A percentile compares a stretch with the other conserved stretches of the same genome.
Evolutionary conservation across 805 yeast genomes (phyloP).

Genomic region (Lachancea lanzarotensis): DNA sequence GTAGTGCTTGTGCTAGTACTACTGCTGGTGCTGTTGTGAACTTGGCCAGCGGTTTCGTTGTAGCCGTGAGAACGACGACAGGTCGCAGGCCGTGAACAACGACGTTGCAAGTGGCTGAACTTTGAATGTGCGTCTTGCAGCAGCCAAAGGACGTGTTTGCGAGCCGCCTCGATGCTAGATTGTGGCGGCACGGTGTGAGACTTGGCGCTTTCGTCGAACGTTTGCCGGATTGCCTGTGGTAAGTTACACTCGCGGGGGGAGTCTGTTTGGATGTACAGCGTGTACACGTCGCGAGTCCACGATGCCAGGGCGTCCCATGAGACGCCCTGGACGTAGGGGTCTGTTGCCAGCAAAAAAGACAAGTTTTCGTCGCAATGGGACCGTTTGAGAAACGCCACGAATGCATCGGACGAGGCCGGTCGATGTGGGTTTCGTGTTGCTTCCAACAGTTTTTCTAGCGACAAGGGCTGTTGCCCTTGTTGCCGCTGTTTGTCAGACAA

Average conservation of each 20-base stretch:
- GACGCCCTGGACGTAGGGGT: slow-evolving; percentile 7
- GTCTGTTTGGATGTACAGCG: slow-evolving; percentile 20
- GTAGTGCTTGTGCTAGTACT: neutral
- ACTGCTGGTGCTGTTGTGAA: neutral
- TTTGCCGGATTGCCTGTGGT: slow-evolving; percentile 20
- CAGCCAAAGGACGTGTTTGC: slow-evolving; percentile 22
- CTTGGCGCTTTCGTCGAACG: slow-evolving; percentile 18
- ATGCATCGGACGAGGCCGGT: slow-evolving; percentile 6
- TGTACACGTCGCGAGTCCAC: slow-evolving; percentile 24
- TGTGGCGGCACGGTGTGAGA: slow-evolving; percentile 15
- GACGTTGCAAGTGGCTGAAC: slow-evolving; percentile 6
- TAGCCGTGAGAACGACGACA: neutral
- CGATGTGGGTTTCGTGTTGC: too few species aligned
- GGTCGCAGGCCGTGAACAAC: neutral
- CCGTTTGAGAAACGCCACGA: slow-evolving; percentile 19
- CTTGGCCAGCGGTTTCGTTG: neutral
- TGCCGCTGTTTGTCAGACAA: too few species aligned
- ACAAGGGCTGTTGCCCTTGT: too few species aligned
- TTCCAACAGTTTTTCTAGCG: too few species aligned
- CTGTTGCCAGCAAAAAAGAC: slow-evolving; percentile 18
- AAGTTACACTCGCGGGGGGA: slow-evolving; percentile 29
- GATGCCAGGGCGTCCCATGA: slow-evolving; percentile 1
- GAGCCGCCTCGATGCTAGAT: slow-evolving; percentile 18
- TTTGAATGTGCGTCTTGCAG: slow-evolving; percentile 22
- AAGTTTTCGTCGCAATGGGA: slow-evolving; percentile 32